Evolutionary conservation across 495 filamentous ascomycete genomes (phyloP), one percentile per base, ranked within the genome.

Genomic region (Clavariopsis aquatica): DNA sequence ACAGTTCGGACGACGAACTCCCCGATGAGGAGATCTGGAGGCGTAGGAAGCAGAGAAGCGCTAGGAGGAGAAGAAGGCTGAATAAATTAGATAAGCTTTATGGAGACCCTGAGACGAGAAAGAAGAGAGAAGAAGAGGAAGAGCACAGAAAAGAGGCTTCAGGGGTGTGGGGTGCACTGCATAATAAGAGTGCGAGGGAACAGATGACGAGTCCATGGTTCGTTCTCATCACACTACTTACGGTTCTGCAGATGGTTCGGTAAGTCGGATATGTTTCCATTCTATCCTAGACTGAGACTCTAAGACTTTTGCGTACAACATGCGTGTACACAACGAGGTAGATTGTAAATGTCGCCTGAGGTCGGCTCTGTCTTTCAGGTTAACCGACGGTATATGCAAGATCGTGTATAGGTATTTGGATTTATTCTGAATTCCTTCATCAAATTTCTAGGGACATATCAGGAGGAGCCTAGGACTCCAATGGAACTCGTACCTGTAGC

Each of bases 121-220:
- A 81, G 13, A 74, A 79, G 55, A 71, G 75, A 17, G 73, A 86
- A 57, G 73, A 80, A 84, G 69, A 80, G 75, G 59, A 86, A 81
- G 72, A 81, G 54, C 78, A 86, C 83, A 62, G 78, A 79, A 51
- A 84, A 79, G 58, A 84, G 78, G 80, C 77, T 38, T 91, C 91
- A n/a, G 31, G 36, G 19, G 87, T 96, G 49, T 96, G 90, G 89
- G 93, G 93, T 27, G 88, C 87, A 22, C 84, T 96, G 77, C 93
- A 98, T 75, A 86, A 86, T 24, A 79, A 80, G 53, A 82, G 87
- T 2, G 89, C 90, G 0, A 69, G 79, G 19, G 76, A 87, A 53
- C 93, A 98, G 77, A 89, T 98, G 72, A 73, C 73, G 23, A 87
- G 86, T 2, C 89, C 88, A 1, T 98, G 92, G 92, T 98, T 96